Evolutionary conservation across 805 yeast genomes (phyloP), one percentile per base, ranked within the genome.

Genomic region (Saturnispora diversa): DNA sequence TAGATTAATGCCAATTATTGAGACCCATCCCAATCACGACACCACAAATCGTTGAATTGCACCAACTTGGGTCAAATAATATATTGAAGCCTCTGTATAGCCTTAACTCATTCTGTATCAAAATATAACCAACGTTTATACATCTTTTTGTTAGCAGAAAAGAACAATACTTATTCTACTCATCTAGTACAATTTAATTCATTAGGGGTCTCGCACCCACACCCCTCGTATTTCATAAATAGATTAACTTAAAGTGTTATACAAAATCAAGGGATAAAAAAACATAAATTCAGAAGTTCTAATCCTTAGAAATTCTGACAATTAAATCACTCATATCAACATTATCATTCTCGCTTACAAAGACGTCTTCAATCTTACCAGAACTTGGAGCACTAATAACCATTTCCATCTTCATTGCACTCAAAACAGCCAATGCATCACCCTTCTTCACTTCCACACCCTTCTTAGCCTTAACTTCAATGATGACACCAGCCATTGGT

Each of bases 331-430:
- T 80, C 40, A 97, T 95, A 56, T 88, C 98, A 36, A 92, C 97
- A 39, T 90, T 80, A 56, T 92, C 98, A 53, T 95, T 95, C 59
- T 85, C 94, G 63, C 80, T 80, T 49, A 86, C 82, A 36, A 72
- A 62, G 16, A 92, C 73, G 17, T 81, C 85, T 35, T 81, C 79
- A 47, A 92, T 77, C 58, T 74, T 76, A 62, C 98, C 99, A 44
- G 80, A 72, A 44, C 77, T 82, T 41, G 94, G 69, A 24, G 88
- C 94, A 38, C 76, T 73, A 95, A 90, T 90, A 94, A 17, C 98
- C 90, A 60, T 86, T 64, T 90, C 98, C 1, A 97, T 92, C 69
- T 90, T 90, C 98, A 90, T 90, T 41, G 98, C 97, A 63, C 92
- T 97, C 40, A 90, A 84, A 31, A 92, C 86, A 48, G 90, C 74